Evolutionary conservation across 805 yeast species (phyloP).

Genomic region (Cyberlindnera nakhonratchasimensis): DNA sequence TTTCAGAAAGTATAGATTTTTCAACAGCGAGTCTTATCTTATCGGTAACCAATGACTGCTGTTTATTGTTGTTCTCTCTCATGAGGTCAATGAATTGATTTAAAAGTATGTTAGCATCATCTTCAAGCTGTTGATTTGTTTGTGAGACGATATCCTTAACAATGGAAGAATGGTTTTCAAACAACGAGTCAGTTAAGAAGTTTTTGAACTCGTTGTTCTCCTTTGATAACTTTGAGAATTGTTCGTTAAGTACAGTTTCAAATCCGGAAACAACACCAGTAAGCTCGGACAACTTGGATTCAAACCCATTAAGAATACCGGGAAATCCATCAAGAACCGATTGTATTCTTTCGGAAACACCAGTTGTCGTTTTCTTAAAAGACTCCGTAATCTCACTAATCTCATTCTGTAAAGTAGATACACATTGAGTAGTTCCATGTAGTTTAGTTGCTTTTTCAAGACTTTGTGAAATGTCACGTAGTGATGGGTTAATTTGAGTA

Average conservation of each 20-base stretch:
- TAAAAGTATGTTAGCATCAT: constrained; percentile 20
- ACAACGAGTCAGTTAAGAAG: constrained; percentile 20
- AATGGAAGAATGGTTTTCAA: constrained; percentile 23
- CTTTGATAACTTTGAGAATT: constrained; percentile 23
- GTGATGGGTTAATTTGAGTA: constrained; percentile 4
- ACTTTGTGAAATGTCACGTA: constrained; percentile 3
- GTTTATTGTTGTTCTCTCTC: constrained; percentile 18
- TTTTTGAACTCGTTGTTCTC: constrained; percentile 26
- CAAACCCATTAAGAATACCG: constrained; percentile 19
- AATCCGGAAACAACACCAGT: constrained; percentile 9
- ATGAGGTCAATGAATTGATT: constrained; percentile 22
- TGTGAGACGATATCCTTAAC: constrained; percentile 15
- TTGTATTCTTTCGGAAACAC: constrained; percentile 24
- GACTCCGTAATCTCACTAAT: constrained; percentile 13
- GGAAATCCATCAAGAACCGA: constrained; percentile 25
- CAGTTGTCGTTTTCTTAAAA: constrained; percentile 21
- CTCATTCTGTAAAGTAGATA: constrained; percentile 12
- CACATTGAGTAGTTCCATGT: constrained; percentile 4
- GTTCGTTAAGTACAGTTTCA: constrained; percentile 15
- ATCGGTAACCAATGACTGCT: constrained; percentile 16
- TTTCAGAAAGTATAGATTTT: constrained; percentile 20
- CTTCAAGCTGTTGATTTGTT: constrained; percentile 18
- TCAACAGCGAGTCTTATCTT: constrained; percentile 18
- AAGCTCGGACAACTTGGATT: constrained; percentile 13
- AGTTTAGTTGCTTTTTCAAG: constrained; percentile 1